Conservation (phyloP, 345 rosid genomes). For the Viola odorata region DNA sequence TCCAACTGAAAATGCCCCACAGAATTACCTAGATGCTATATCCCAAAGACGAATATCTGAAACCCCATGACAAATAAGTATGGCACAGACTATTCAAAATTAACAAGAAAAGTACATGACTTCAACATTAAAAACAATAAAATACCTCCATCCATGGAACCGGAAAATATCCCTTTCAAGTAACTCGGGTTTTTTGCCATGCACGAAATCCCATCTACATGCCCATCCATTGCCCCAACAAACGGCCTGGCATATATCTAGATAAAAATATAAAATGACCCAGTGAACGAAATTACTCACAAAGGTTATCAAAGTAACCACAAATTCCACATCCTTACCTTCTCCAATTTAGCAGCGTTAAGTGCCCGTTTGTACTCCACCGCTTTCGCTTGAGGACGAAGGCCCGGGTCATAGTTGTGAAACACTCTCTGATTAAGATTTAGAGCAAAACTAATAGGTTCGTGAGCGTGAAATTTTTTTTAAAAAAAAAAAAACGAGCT, state of each 20-base stretch:
- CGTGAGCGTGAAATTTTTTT: neutral
- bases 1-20: no score
- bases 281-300: neutral
- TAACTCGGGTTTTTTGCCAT: constrained; percentile 94
- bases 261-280: neutral
- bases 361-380: constrained; percentile 82
- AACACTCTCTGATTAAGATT: constrained; percentile 57
- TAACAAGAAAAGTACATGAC: no score
- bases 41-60: constrained; percentile 98
- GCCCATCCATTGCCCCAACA: constrained; percentile 95
- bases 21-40: constrained; percentile 65
- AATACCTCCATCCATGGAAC: constrained; percentile 94
- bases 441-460: neutral
- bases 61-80: constrained; percentile 8
- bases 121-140: no score
- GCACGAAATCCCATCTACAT: constrained; percentile 73
- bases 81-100: neutral
- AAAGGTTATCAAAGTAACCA: neutral
- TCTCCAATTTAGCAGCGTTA: constrained; percentile 87
- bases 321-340: constrained; percentile 33
- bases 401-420: constrained; percentile 74
- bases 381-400: constrained; percentile 81
- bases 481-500: neutral
- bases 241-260: constrained; percentile 95
- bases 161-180: constrained; percentile 84